A percentile compares a stretch with the other conserved stretches of the same genome.
Evolutionary conservation across 129 eudicot genomes (phyloP).

Genomic region (Logfia minima): DNA sequence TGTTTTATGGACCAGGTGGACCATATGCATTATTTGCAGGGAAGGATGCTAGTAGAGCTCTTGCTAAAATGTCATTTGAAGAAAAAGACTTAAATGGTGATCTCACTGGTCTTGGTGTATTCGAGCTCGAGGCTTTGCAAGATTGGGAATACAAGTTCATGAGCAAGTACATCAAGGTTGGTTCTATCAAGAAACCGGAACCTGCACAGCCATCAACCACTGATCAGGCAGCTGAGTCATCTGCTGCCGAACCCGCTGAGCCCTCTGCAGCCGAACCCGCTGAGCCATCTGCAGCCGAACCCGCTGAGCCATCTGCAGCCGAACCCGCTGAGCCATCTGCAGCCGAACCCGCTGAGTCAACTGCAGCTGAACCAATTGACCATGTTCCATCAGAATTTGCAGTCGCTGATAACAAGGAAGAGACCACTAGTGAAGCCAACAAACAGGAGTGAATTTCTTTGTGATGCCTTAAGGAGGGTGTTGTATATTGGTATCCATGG

Average conservation of each 20-base stretch:
- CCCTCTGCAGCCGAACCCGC: conserved; percentile 1
- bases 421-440: conserved; percentile 26
- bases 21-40: conserved; percentile 91
- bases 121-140: conserved; percentile 86
- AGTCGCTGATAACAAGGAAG: conserved; percentile 50
- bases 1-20: conserved; percentile 97
- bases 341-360: conserved; percentile 13
- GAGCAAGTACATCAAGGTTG: conserved; percentile 93
- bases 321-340: conserved; percentile 17
- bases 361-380: conserved; percentile 33
- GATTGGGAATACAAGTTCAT: conserved; percentile 98
- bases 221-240: conserved; percentile 26
- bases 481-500: conserved; percentile 22
- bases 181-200: conserved; percentile 56
- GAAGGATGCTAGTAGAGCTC: conserved; percentile 94
- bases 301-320: conserved; percentile 21
- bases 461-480: conserved; percentile 17
- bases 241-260: conserved; percentile 17
- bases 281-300: no score
- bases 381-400: conserved; percentile 45
- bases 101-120: conserved; percentile 74
- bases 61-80: conserved; percentile 97
- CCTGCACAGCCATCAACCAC: conserved; percentile 23
- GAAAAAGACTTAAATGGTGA: conserved; percentile 47
- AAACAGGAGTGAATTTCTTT: conserved; percentile 15